These are phyloP conservation scores for Beta macrorhiza DNA, from an alignment of 179 eudicot genomes.

Conservation along the genomic window DNA sequence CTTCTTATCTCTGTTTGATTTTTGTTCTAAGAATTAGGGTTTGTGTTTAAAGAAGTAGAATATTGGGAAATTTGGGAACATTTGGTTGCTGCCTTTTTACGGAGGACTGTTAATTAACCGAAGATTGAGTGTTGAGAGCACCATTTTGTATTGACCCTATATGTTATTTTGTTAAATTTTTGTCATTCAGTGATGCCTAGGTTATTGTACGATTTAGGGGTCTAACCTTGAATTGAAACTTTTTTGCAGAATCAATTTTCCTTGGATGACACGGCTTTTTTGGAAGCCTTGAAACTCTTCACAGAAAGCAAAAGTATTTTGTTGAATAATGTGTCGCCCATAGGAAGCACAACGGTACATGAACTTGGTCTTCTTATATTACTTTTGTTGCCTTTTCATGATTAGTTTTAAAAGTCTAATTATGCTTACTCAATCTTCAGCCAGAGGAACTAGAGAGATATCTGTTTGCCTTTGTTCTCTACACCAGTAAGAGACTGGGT, in stretches of 20 bases:
- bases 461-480: constrained; percentile 82
- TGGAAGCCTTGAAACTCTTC: constrained; percentile 59
- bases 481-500: constrained; percentile 58
- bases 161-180: neutral
- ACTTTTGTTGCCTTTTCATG: neutral
- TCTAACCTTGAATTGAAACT: neutral
- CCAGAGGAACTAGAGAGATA: constrained; percentile 77
- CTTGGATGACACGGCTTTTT: constrained; percentile 43
- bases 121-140: too few species aligned
- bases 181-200: neutral
- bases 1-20: neutral
- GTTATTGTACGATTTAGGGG: neutral
- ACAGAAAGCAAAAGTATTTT: constrained; percentile 54
- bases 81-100: too few species aligned
- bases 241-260: constrained; percentile 46
- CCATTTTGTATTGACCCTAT: too few species aligned
- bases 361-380: neutral
- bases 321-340: constrained; percentile 45
- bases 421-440: constrained; percentile 36
- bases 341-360: constrained; percentile 62
- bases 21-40: too few species aligned
- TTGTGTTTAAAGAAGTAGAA: too few species aligned
- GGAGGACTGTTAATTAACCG: too few species aligned
- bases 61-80: too few species aligned
- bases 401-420: neutral